Evolutionary conservation across 208 protist genomes (phyloP).

Genomic region (Endotrypanum monterogeii): DNA sequence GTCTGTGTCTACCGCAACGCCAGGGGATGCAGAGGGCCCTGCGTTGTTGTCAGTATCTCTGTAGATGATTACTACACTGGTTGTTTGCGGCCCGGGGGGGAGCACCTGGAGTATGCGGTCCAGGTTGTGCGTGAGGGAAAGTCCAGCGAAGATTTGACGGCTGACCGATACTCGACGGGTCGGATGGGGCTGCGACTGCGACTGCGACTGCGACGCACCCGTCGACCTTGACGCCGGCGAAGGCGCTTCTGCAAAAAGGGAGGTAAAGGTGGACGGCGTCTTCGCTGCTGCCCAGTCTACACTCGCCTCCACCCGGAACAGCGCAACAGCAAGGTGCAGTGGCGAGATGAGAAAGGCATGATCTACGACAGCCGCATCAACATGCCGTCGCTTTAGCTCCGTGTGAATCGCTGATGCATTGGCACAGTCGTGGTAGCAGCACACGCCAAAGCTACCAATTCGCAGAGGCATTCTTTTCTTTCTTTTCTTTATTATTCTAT

Average conservation of each 20-base stretch:
- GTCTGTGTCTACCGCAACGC: background rate
- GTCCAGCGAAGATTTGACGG: slow-evolving; percentile 55
- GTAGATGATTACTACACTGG: slow-evolving; percentile 54
- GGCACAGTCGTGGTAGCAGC: slow-evolving; percentile 52
- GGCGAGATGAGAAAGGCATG: slow-evolving; percentile 65
- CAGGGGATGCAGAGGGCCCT: background rate
- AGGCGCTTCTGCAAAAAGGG: background rate
- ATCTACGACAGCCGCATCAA: slow-evolving; percentile 76
- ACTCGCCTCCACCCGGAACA: slow-evolving; percentile 46
- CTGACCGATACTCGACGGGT: slow-evolving; percentile 11
- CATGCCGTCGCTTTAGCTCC: slow-evolving; percentile 38
- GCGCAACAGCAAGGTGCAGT: slow-evolving; percentile 64
- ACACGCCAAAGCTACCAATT: slow-evolving; percentile 31
- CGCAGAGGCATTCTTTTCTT: background rate
- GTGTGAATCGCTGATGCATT: slow-evolving; percentile 48
- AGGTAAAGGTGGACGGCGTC: background rate
- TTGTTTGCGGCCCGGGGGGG: slow-evolving; percentile 46
- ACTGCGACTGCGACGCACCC: background rate
- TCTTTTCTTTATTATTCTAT: background rate
- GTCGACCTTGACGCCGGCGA: background rate
- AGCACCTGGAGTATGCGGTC: slow-evolving; percentile 59
- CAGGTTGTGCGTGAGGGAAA: slow-evolving; percentile 68
- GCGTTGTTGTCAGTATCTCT: background rate
- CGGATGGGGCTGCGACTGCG: background rate
- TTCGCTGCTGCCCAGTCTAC: background rate